phyloP scores from a whole-genome alignment of 805 yeast species.

The Starmerella vitae region DNA sequence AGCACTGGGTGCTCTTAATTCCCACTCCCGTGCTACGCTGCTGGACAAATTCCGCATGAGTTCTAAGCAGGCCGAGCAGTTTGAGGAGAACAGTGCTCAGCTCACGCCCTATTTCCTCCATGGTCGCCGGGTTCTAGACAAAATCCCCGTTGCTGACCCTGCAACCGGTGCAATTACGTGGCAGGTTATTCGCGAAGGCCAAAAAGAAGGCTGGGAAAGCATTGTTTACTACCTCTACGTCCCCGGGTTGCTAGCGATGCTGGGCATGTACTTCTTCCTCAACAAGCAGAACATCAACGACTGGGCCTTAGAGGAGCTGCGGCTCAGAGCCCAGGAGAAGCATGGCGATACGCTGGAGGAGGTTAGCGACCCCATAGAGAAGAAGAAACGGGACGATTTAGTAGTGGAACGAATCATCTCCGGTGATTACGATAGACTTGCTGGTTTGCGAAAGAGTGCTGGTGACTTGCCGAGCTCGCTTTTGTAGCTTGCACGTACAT shows the following conservation, averaged over 20 bases:
- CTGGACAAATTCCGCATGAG: conserved; percentile 37
- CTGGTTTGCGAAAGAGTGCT: conserved; percentile 29
- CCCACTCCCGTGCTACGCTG: conserved; percentile 41
- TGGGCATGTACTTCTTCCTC: conserved; percentile 39
- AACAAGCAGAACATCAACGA: conserved; percentile 42
- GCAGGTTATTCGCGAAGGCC: conserved; percentile 61
- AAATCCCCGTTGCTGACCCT: conserved; percentile 70
- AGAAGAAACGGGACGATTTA: conserved; percentile 56
- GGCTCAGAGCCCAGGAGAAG: conserved; percentile 60
- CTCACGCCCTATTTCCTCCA: conserved; percentile 39
- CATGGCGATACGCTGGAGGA: conserved; percentile 31
- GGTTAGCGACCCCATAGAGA: conserved; percentile 37
- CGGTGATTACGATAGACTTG: conserved; percentile 63
- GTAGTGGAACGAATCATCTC: conserved; percentile 68
- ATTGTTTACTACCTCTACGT: conserved; percentile 58
- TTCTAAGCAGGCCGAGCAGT: conserved; percentile 41
- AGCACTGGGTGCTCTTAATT: conserved; percentile 48
- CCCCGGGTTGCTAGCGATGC: conserved; percentile 50
- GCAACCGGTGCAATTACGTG: conserved; percentile 66
- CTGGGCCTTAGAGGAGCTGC: conserved; percentile 76
- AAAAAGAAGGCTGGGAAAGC: conserved; percentile 76
- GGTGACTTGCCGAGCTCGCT: conserved; percentile 27
- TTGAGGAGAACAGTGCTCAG: conserved; percentile 47
- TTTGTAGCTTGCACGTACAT: conserved; percentile 18
- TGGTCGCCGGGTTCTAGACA: conserved; percentile 60